Base-by-base conservation (phyloP, 371 early-diverging fungal genomes). In the Nematocida ironsii region DNA sequence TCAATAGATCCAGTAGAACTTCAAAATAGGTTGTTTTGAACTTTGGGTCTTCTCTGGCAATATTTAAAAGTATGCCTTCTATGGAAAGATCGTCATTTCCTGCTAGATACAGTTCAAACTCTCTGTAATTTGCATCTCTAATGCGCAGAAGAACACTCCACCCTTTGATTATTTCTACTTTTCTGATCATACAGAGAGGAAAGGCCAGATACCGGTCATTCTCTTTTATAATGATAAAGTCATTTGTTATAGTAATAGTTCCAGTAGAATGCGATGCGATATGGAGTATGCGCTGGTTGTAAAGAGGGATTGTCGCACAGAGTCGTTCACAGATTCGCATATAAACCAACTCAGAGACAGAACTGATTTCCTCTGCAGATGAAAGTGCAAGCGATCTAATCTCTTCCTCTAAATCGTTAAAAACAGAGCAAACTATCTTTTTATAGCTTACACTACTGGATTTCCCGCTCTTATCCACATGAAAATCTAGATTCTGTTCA, bases 171-270 rank as follows among this genome's bases (percentile, higher is more conserved):
- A 78, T 33, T 56, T 78, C 80, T 58, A 70, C 69, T 40, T 62
- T 60, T 60, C 80, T 6, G 13, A 78, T 39, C 80, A 78, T 68
- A 54, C 62, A 73, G 20, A 78, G 47, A 5, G 80, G 80, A 9
- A 78, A 58, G 6, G 20, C 47, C 3, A 78, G 45, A 47, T 70
- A 78, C 61, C n/a, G 16, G 33, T 1, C 0, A 25, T 60, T 27
- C 27, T 71, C 48, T 25, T 54, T 68, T 9, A 78, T 42, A 23
- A 78, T 42, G 25, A 78, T 6, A 70, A 78, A 78, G 71, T 78
- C 60, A 7, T 78, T 56, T 9, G 71, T 78, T 16, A 78, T 7
- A 13, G 48, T 33, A 45, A 70, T 11, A 23, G 60, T 56, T 45
- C 55, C 80, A 1, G 27, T 18, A 23, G 25, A 74, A 18, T 47